Percentiles rank a stretch among this genome's conserved stretches.
Evolutionary conservation across 2,329 filamentous ascomycete genomes (phyloP).

Genomic region (Arthroderma uncinatum): DNA sequence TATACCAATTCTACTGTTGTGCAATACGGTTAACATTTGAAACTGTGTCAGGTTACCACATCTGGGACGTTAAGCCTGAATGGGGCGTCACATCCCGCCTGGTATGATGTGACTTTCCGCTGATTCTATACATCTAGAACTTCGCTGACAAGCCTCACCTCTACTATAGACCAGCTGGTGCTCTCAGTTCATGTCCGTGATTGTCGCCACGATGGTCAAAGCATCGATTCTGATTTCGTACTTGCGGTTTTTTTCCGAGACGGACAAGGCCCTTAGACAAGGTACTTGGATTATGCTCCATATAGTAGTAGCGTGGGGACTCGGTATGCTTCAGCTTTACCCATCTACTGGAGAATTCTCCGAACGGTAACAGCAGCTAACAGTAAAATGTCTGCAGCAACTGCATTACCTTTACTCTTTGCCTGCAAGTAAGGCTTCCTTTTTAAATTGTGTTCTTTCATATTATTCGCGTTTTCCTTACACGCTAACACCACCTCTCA

Average conservation of each 20-base stretch:
- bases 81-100: constrained; percentile 8
- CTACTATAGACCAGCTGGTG: constrained; percentile 14
- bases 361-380: neutral
- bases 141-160: neutral
- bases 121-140: neutral
- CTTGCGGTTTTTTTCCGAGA: constrained; percentile 10
- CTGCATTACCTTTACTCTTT: constrained; percentile 11
- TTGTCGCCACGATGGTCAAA: constrained; percentile 15
- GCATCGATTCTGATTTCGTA: constrained; percentile 15
- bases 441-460: neutral
- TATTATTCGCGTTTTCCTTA: neutral
- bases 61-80: constrained; percentile 16
- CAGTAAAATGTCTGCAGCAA: constrained; percentile 9
- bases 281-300: constrained; percentile 12
- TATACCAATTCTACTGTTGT: neutral
- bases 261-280: constrained; percentile 1
- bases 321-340: constrained; percentile 8
- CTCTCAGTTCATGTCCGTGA: constrained; percentile 12
- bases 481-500: neutral
- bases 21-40: neutral
- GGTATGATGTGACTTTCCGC: constrained; percentile 6
- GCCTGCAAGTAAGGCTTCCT: constrained; percentile 12
- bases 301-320: constrained; percentile 13
- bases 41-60: constrained; percentile 12
- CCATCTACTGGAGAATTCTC: neutral